Conservation (phyloP, 2,329 filamentous ascomycete species). For the Colletotrichum spaethianum region DNA sequence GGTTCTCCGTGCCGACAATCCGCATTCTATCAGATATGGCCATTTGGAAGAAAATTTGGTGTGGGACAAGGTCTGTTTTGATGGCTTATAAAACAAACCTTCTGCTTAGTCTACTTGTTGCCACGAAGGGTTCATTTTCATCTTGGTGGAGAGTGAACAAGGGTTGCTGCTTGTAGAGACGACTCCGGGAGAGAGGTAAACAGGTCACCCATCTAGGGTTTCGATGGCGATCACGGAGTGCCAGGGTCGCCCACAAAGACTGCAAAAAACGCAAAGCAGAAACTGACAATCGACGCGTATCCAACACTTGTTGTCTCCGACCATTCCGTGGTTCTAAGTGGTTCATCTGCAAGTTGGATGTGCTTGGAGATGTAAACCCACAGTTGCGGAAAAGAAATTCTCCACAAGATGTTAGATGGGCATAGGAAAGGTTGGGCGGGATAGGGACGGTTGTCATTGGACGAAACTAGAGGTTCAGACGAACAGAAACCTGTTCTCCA, state of each 20-base stretch:
- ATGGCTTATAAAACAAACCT: too few relatives aligned
- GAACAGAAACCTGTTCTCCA: not conserved
- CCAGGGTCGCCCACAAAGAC: not conserved
- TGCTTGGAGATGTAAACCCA: slow-evolving; percentile 14
- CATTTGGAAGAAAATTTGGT: too few relatives aligned
- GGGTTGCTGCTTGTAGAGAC: not conserved
- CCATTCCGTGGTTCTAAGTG: slow-evolving; percentile 1
- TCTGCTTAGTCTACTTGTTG: not conserved
- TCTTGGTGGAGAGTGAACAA: not conserved
- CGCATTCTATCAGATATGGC: not conserved
- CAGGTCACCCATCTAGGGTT: not conserved
- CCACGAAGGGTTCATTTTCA: not conserved
- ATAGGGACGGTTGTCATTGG: not conserved
- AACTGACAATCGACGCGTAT: not conserved
- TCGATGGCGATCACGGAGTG: not conserved
- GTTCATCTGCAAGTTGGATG: slow-evolving; percentile 1
- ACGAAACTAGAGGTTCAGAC: not conserved
- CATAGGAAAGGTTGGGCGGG: not conserved
- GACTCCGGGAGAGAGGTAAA: not conserved
- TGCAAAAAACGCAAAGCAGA: not conserved
- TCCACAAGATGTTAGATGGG: not conserved
- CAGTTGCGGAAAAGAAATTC: slow-evolving; percentile 27
- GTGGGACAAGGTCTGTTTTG: not conserved
- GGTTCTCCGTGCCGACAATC: not conserved
- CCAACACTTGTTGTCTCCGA: not conserved